A percentile compares a stretch with the other conserved stretches of the same genome.
phyloP scores from a whole-genome alignment of 2,329 filamentous ascomycete genomes.

The Pezicula rhizophila region DNA sequence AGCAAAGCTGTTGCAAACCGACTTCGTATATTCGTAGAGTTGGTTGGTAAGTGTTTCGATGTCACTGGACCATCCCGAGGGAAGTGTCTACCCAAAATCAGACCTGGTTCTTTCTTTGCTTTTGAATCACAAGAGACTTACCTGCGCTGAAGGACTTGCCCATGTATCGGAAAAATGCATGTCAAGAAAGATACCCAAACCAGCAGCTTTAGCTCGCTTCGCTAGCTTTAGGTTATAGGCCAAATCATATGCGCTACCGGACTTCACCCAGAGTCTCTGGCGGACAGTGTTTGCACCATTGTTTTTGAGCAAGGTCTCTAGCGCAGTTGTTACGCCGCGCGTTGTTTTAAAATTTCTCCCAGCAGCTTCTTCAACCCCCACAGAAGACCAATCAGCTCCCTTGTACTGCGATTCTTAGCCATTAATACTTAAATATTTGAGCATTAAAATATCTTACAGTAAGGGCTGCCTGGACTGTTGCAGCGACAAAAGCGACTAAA shows the following conservation, averaged over 20 bases:
- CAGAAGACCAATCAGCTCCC: slow-evolving; percentile 67
- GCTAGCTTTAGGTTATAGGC: slow-evolving; percentile 66
- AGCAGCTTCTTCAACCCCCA: slow-evolving; percentile 53
- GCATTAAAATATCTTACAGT: slow-evolving; percentile 20
- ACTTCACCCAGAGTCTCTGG: slow-evolving; percentile 68
- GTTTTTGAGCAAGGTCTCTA: slow-evolving; percentile 57
- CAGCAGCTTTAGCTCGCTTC: slow-evolving; percentile 55
- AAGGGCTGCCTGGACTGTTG: slow-evolving; percentile 31
- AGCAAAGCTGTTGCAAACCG: slow-evolving; percentile 55
- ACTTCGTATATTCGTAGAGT: slow-evolving; percentile 64
- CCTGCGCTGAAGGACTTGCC: slow-evolving; percentile 62
- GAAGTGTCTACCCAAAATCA: slow-evolving; percentile 36
- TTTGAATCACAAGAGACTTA: slow-evolving; percentile 13
- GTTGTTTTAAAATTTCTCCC: slow-evolving; percentile 56
- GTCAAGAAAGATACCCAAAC: slow-evolving; percentile 51
- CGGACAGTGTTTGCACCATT: slow-evolving; percentile 65
- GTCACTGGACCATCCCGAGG: slow-evolving; percentile 56
- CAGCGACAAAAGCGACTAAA: slow-evolving; percentile 1
- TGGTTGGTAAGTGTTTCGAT: slow-evolving; percentile 53
- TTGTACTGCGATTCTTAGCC: slow-evolving; percentile 36
- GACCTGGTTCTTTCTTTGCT: background rate
- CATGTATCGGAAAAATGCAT: slow-evolving; percentile 65
- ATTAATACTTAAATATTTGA: no score
- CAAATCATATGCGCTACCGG: slow-evolving; percentile 57
- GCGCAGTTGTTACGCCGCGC: slow-evolving; percentile 42